Evolutionary conservation across 352 stramenopile genomes (phyloP), one percentile per base, ranked within the genome.

Genomic region (Pythium biforme): DNA sequence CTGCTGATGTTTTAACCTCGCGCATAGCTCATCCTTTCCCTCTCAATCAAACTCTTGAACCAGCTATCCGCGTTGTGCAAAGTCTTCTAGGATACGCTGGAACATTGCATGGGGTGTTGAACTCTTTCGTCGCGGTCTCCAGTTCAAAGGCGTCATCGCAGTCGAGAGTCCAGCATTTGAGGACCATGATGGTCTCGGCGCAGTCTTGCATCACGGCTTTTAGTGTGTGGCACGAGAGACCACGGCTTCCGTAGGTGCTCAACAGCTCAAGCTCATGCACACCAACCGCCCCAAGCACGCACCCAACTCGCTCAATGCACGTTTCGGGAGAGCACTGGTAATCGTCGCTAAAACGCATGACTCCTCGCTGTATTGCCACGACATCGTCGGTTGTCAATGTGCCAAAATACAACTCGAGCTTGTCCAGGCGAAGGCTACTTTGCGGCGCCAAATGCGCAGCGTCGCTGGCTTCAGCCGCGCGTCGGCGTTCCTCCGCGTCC

Each of bases 201-300:
- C 40, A 66, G 50, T 22, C 12, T 29, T 66, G 33, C 34, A 66
- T 19, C 11, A 66, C 50, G 0, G 27, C 10, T 48, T 59, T 59
- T 7, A 59, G 49, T 27, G 29, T 55, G 22, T 23, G 25, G 17
- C 27, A 54, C 14, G 50, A 43, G 20, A 59, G 41, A 14, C 37
- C 33, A 34, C 51, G 51, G 20, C 11, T 5, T 11, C 20, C 59
- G 40, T 11, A 9, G 22, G 52, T n/a, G 31, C 31, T 37, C 40
- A 66, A 49, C 34, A n/a, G n/a, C n/a, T 66, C 40, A 2, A 66
- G 50, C 40, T 59, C 23, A 29, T 46, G 26, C 33, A 66, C 56
- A 40, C 56, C 51, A 31, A 60, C 50, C 31, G 34, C 41, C 31
- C 56, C 40, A 20, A 70, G 51, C 43, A 66, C 31, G 15, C 23